Base-by-base conservation (phyloP, 2,329 filamentous ascomycete genomes). In the Knufia fluminis region DNA sequence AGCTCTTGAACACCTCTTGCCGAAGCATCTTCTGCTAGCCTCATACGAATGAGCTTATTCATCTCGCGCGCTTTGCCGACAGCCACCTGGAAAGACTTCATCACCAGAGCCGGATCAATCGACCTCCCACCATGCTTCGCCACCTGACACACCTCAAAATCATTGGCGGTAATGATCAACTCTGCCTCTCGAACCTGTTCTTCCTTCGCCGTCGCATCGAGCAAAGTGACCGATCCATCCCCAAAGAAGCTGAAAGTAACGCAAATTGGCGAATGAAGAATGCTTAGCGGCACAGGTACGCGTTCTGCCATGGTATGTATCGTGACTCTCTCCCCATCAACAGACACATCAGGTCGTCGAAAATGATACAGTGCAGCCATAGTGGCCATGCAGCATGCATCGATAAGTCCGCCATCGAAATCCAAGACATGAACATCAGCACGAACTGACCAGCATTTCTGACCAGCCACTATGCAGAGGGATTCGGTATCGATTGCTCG, bases 401-500 rank as follows among this genome's bases (percentile, higher is more conserved):
- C 91, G 31, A 92, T 80, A 36, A 98, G 74, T 59, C 90, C 91
- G 47, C 92, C 92, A 64, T 97, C 91, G 64, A 90, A 87, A 45
- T 88, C 84, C 40, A 97, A 77, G 41, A 97, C 82, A 68, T 98
- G 92, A 19, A 97, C 79, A 65, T 97, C 91, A 17, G 87, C 90
- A 51, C 91, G 82, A 54, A 98, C 77, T 53, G 85, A 85, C 82
- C 92, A 98, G 71, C 86, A 92, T 67, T 94, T 95, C 52, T 85
- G 76, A 6, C 87, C 90, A 9, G 92, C 89, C 23, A 96, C 76
- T 19, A 98, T 86, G 67, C 92, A 98, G 39, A 98, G 77, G 3
- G 90, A 95, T 69, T 98, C 92, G 28, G 90, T 95, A 66, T 97
- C 91, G 35, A 98, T 79, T 4, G 92, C 91, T 59, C 85, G 85